Conservation (phyloP, 1,284 basidiomycete species). For the Vanrija humicola region DNA sequence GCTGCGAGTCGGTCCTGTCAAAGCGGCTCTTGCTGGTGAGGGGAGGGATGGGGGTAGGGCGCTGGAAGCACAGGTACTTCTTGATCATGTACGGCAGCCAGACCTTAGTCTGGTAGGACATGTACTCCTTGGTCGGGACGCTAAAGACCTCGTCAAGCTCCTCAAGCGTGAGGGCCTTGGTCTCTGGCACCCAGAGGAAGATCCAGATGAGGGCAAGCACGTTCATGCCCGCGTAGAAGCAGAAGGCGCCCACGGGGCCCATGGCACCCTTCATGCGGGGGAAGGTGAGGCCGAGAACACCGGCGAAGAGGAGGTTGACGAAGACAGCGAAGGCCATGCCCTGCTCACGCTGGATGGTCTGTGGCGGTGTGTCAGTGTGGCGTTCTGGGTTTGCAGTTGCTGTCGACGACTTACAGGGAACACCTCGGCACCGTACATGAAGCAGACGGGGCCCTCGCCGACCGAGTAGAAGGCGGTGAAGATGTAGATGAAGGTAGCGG, state of each 20-base stretch:
- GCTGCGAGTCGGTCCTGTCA: too few species aligned
- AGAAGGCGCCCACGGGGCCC: constrained; percentile 22
- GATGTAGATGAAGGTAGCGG: constrained; percentile 38
- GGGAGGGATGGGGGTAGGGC: too few species aligned
- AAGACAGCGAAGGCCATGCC: constrained; percentile 53
- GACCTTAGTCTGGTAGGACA: constrained; percentile 55
- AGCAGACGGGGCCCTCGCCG: constrained; percentile 71
- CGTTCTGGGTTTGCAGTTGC: too few species aligned
- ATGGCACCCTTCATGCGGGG: constrained; percentile 56
- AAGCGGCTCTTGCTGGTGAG: too few species aligned
- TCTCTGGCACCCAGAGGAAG: constrained; percentile 59
- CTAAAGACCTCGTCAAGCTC: constrained; percentile 54
- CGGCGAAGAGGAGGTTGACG: constrained; percentile 18
- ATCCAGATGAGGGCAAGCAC: constrained; percentile 37
- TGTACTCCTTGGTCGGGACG: constrained; percentile 61
- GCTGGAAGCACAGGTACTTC: neutral
- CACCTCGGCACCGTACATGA: constrained; percentile 51
- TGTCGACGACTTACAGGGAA: constrained; percentile 34
- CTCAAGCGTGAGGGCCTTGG: constrained; percentile 71
- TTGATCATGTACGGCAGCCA: constrained; percentile 10
- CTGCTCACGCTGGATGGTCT: constrained; percentile 49
- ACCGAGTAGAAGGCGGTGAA: constrained; percentile 40
- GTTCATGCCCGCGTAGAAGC: constrained; percentile 52
- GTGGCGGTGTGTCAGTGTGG: too few species aligned
- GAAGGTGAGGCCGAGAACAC: constrained; percentile 64